Conservation (phyloP, 306 rosid genomes). For the Hippophae gyantsensis region DNA sequence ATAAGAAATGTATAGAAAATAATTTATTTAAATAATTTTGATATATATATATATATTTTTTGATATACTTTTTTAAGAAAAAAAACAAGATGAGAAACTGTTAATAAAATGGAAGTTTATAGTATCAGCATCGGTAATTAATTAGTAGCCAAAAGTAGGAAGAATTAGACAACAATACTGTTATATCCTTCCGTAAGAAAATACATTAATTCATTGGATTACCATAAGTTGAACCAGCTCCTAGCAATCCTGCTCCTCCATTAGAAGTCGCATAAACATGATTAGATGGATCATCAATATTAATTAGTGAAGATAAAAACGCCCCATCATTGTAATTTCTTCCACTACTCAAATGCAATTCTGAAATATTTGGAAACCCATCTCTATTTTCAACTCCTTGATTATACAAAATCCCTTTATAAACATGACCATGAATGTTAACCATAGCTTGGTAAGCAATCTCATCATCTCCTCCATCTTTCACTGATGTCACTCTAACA, state of each 20-base stretch:
- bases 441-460: constrained; percentile 82
- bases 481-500: constrained; percentile 77
- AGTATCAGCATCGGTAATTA: constrained; percentile 13
- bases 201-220: constrained; percentile 55
- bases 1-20: too few species aligned
- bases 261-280: constrained; percentile 40
- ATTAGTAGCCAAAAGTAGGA: constrained; percentile 1
- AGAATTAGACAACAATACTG: constrained; percentile 24
- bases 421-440: constrained; percentile 78
- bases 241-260: constrained; percentile 44
- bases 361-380: constrained; percentile 57
- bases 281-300: constrained; percentile 57
- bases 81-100: constrained; percentile 6
- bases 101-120: constrained; percentile 22
- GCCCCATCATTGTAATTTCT: constrained; percentile 35
- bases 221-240: constrained; percentile 60
- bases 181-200: constrained; percentile 14
- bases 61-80: too few species aligned
- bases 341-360: constrained; percentile 58
- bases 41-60: too few species aligned
- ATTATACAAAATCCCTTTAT: constrained; percentile 75
- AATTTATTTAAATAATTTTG: too few species aligned
- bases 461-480: constrained; percentile 60
- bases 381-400: constrained; percentile 62
- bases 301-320: constrained; percentile 52